These are phyloP conservation scores for Heracleum sosnowskyi DNA, from an alignment of 129 eudicot genomes.

Conservation along the genomic window DNA sequence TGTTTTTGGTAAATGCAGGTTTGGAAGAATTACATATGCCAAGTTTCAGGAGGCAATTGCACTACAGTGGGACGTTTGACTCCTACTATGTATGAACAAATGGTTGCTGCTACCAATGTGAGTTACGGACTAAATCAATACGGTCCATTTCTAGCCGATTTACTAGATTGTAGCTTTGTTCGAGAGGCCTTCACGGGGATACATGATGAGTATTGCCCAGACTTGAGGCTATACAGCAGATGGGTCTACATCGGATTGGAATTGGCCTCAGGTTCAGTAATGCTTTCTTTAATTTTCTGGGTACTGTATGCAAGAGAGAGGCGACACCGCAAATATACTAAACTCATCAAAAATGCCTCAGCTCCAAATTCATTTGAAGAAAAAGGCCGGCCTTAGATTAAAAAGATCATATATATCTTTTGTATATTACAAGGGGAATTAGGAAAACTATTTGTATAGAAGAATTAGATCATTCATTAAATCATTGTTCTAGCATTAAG, in stretches of 20 bases:
- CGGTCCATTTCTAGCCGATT: conserved; percentile 44
- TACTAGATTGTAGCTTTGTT: conserved; percentile 58
- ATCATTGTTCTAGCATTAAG: neutral
- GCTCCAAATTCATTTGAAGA: conserved; percentile 16
- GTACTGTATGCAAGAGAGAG: conserved; percentile 61
- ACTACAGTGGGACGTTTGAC: conserved; percentile 67
- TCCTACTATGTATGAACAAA: conserved; percentile 54
- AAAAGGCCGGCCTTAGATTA: conserved; percentile 13
- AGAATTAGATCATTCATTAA: conserved; percentile 1
- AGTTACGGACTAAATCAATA: conserved; percentile 53
- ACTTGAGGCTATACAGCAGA: conserved; percentile 35
- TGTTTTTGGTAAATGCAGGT: conserved; percentile 32
- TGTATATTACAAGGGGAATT: neutral
- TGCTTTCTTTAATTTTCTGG: conserved; percentile 77
- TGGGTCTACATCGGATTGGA: conserved; percentile 66
- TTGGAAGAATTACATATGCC: conserved; percentile 60
- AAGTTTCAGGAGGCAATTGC: conserved; percentile 50
- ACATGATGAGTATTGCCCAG: conserved; percentile 53
- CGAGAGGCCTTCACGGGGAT: conserved; percentile 53
- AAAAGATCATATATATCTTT: neutral
- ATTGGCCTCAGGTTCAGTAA: conserved; percentile 58
- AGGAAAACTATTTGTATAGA: neutral
- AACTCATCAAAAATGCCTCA: conserved; percentile 27
- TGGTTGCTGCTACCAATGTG: conserved; percentile 49
- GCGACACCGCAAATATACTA: conserved; percentile 56